A percentile compares a stretch with the other conserved stretches of the same genome.
Conservation (phyloP, 495 filamentous ascomycete species). For the Aspergillus olivimuriae region DNA sequence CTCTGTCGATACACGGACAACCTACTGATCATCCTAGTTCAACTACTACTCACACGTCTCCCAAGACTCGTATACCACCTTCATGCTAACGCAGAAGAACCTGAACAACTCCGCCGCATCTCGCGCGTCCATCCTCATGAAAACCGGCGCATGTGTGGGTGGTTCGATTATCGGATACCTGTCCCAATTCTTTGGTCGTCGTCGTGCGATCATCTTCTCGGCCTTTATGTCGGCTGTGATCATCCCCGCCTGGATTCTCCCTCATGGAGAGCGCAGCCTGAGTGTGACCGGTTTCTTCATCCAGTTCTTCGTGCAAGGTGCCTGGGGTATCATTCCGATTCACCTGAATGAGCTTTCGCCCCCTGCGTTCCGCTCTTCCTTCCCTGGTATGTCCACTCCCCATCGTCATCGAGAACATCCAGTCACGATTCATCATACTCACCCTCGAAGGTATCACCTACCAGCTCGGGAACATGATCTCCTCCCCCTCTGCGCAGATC, state of each 20-base stretch:
- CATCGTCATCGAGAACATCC: neutral
- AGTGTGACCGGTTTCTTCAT: constrained; percentile 66
- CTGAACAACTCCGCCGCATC: constrained; percentile 53
- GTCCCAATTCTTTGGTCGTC: constrained; percentile 65
- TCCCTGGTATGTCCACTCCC: constrained; percentile 19
- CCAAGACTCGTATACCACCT: constrained; percentile 74
- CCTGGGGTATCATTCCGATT: constrained; percentile 73
- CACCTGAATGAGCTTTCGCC: constrained; percentile 75
- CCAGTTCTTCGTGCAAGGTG: constrained; percentile 74
- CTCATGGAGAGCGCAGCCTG: constrained; percentile 46
- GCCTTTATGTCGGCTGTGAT: constrained; percentile 51
- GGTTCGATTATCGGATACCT: constrained; percentile 66
- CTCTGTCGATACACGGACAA: no score
- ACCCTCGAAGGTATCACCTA: constrained; percentile 46
- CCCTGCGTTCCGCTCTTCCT: constrained; percentile 61
- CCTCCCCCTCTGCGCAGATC: constrained; percentile 65
- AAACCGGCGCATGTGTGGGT: constrained; percentile 66
- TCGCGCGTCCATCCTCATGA: constrained; percentile 67
- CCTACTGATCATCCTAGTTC: no score
- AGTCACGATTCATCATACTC: neutral
- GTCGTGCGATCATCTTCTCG: constrained; percentile 55
- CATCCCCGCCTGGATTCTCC: constrained; percentile 70
- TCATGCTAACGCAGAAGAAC: constrained; percentile 62
- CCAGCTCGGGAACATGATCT: constrained; percentile 72
- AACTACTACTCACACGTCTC: constrained; percentile 60